A percentile compares a stretch with the other conserved stretches of the same genome.
These are phyloP conservation scores for Coprinellus micaceus DNA, from an alignment of 768 basidiomycete genomes.

Conservation along the genomic window DNA sequence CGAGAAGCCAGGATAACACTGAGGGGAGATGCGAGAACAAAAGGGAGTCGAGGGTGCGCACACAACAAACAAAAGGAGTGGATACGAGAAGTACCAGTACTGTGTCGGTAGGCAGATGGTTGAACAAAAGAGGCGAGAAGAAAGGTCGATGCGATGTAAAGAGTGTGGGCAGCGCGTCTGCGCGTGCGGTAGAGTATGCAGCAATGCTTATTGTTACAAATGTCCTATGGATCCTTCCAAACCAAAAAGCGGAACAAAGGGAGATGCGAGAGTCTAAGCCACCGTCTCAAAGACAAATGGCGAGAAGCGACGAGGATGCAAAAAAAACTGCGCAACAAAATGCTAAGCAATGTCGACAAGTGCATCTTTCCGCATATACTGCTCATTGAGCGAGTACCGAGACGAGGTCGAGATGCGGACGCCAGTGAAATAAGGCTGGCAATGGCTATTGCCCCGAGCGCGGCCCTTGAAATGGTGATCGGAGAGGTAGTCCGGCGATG, in stretches of 20 bases:
- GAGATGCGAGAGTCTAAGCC: not conserved
- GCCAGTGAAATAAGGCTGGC: constrained; percentile 6
- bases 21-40: not conserved
- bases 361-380: constrained; percentile 1
- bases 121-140: not conserved
- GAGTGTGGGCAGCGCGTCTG: not conserved
- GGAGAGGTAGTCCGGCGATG: not conserved
- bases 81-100: too few relatives aligned
- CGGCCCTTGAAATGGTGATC: not conserved
- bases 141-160: not conserved
- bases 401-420: constrained; percentile 10
- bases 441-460: not conserved
- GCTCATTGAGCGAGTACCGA: constrained; percentile 9
- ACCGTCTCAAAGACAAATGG: too few relatives aligned
- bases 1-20: not conserved
- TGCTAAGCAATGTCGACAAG: not conserved
- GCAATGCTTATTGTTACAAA: not conserved
- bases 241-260: not conserved
- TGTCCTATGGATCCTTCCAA: not conserved
- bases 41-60: too few relatives aligned
- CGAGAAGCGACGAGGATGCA: too few relatives aligned
- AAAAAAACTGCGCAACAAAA: not conserved
- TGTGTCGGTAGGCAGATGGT: too few relatives aligned
- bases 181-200: not conserved
- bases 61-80: too few relatives aligned